Base-by-base conservation (phyloP, 1,284 basidiomycete species). In the Puccinia horiana region DNA sequence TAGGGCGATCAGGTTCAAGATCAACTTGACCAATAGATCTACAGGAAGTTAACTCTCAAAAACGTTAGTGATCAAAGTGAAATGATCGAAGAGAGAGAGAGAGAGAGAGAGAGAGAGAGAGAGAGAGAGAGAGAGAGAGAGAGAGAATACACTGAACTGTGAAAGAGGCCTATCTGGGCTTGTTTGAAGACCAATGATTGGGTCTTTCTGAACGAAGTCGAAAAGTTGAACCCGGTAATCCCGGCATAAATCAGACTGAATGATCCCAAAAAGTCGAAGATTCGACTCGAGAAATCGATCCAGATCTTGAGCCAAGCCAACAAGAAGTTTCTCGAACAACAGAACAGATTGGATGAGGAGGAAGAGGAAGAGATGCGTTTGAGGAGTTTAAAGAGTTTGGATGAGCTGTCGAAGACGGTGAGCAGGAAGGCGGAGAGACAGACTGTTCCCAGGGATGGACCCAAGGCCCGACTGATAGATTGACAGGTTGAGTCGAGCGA, bases 11-110 rank as follows among this genome's bases (percentile, higher is more conserved):
- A 81, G 32, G 49, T 81, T 81, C 37, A 81, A 44, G 56, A 74
- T 81, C 70, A 61, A 65, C 47, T 81, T 81, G 69, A 81, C 79
- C 32, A 81, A 26, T 0, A 81, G 49, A 65, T 74, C 79, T 81
- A 16, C 16, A n/a, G 16, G 6, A n/a, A n/a, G n/a, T n/a, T n/a
- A n/a, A n/a, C n/a, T n/a, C n/a, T n/a, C n/a, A n/a, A n/a, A n/a
- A n/a, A n/a, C n/a, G n/a, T n/a, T n/a, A n/a, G n/a, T n/a, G n/a
- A 73, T 3, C 23, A 58, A 20, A 63, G 42, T 29, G 5, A 40
- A 63, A 76, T 5, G 26, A 56, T 56, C 4, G 26, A 26, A 56
- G 16, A 5, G 49, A 52, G 49, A 4, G 49, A 9, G 2, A 61
- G 1, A 12, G 8, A 29, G 14, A 29, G 9, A 44, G 63, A 37